phyloP scores from a whole-genome alignment of 805 yeast genomes.

The Phaffomyces thermotolerans region DNA sequence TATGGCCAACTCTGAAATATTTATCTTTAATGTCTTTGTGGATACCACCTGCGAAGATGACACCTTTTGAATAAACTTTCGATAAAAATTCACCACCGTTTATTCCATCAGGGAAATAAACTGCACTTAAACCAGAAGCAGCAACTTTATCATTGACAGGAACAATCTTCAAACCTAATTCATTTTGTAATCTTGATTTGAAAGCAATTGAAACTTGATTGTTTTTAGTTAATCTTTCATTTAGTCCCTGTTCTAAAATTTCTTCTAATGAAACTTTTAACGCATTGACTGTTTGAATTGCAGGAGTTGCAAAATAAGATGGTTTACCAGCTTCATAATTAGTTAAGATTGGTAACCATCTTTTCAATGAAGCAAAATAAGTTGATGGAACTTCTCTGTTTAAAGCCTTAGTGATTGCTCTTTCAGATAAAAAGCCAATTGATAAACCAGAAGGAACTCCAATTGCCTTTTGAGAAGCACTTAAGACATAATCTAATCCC shows the following conservation, averaged over 20 bases:
- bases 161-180: conserved; percentile 62
- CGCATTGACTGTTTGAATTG: conserved; percentile 80
- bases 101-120: conserved; percentile 71
- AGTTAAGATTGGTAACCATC: conserved; percentile 85
- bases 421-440: conserved; percentile 62
- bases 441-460: conserved; percentile 93
- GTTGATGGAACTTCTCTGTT: conserved; percentile 36
- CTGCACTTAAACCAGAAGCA: conserved; percentile 86
- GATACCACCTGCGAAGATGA: conserved; percentile 84
- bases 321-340: conserved; percentile 76
- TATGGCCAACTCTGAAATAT: conserved; percentile 92
- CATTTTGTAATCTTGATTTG: conserved; percentile 44
- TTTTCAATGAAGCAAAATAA: conserved; percentile 63
- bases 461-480: conserved; percentile 93
- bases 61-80: conserved; percentile 51
- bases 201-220: conserved; percentile 53
- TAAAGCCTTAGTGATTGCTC: conserved; percentile 63
- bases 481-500: conserved; percentile 82
- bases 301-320: conserved; percentile 96
- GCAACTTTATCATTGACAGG: conserved; percentile 49
- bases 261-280: conserved; percentile 69
- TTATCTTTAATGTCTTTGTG: conserved; percentile 71
- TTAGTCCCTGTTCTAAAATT: conserved; percentile 50
- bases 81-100: conserved; percentile 60
- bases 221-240: conserved; percentile 57